Evolutionary conservation across 257 asterid species (phyloP).

Genomic region (Nicotiana obtusifolia): DNA sequence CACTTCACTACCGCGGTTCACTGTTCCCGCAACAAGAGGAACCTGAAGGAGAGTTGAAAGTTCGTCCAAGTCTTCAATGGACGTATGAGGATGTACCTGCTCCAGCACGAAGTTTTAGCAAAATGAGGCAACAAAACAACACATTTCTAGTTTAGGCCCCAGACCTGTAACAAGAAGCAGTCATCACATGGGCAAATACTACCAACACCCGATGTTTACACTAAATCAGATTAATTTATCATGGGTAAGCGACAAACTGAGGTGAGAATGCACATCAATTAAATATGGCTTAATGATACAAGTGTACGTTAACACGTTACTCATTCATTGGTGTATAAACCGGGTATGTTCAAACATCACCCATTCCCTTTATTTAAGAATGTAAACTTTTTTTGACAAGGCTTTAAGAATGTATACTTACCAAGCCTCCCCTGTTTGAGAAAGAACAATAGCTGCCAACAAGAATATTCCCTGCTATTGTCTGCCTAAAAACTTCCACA

Average conservation of each 20-base stretch:
- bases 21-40: slow-evolving; percentile 84
- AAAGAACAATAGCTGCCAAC: slow-evolving; percentile 81
- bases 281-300: neutral
- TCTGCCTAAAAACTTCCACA: slow-evolving; percentile 87
- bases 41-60: slow-evolving; percentile 90
- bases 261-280: neutral
- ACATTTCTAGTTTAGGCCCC: neutral
- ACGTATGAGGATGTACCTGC: slow-evolving; percentile 90
- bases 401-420: slow-evolving; percentile 23
- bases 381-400: slow-evolving; percentile 12
- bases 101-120: neutral
- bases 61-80: slow-evolving; percentile 83
- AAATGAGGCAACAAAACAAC: neutral
- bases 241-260: neutral
- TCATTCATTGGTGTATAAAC: neutral
- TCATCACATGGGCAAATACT: neutral
- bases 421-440: slow-evolving; percentile 92
- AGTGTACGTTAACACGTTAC: neutral
- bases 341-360: neutral
- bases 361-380: neutral
- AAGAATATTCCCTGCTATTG: slow-evolving; percentile 77
- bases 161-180: neutral
- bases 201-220: neutral
- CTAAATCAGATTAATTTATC: neutral
- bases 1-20: slow-evolving; percentile 87